These are phyloP conservation scores for Fusarium albidum DNA, from an alignment of 2,329 filamentous ascomycete genomes.

Conservation along the genomic window DNA sequence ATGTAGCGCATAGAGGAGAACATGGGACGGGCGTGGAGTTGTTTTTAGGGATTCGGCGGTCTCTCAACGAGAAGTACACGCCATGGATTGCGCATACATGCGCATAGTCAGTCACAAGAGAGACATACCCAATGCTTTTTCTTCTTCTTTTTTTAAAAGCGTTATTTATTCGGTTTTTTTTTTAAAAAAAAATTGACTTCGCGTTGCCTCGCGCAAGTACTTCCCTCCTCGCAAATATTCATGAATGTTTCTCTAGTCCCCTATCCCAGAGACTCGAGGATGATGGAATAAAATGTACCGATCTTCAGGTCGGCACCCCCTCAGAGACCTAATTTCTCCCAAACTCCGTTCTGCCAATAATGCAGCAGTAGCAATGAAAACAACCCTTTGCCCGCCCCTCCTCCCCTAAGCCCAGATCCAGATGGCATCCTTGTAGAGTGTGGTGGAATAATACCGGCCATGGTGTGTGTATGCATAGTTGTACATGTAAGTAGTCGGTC, in stretches of 20 bases:
- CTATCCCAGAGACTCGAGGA: conserved; percentile 12
- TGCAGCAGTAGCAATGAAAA: conserved; percentile 17
- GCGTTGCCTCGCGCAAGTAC: conserved; percentile 2
- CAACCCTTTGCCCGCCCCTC: conserved; percentile 9
- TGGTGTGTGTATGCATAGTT: conserved; percentile 6
- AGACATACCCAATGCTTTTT: conserved; percentile 22
- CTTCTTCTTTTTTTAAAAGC: not conserved
- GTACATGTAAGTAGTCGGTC: no score
- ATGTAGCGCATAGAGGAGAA: conserved; percentile 20
- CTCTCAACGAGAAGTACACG: conserved; percentile 24
- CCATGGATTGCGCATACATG: conserved; percentile 3
- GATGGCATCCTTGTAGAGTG: conserved; percentile 6
- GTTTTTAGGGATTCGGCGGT: conserved; percentile 21
- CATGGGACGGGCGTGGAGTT: conserved; percentile 27
- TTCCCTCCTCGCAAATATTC: not conserved
- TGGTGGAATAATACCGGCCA: conserved; percentile 9
- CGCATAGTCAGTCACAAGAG: conserved; percentile 31
- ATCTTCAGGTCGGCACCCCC: not conserved
- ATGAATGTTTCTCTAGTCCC: not conserved
- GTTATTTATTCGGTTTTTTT: conserved; percentile 26
- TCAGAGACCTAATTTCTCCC: conserved; percentile 6
- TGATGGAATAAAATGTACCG: conserved; percentile 13
- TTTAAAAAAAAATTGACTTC: conserved; percentile 18
- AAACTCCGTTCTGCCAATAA: conserved; percentile 36
- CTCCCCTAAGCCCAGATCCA: conserved; percentile 23